phyloP scores from a whole-genome alignment of 331 rosid species.

The Malus hybrid region DNA sequence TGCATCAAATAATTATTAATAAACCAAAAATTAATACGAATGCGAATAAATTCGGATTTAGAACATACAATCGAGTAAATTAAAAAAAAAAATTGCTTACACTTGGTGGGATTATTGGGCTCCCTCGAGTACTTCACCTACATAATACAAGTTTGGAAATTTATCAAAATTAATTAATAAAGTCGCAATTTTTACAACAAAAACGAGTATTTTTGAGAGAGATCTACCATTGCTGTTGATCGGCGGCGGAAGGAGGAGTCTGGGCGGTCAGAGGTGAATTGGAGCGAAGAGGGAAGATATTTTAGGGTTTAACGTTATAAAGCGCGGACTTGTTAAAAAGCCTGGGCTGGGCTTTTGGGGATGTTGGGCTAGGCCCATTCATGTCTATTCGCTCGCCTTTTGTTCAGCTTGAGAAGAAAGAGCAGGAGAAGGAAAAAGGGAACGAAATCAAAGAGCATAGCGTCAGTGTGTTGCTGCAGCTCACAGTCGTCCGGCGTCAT shows the following conservation, averaged over 20 bases:
- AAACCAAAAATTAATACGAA: neutral
- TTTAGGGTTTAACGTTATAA: neutral
- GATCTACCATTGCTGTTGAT: neutral
- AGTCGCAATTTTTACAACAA: neutral
- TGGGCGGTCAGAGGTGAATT: neutral
- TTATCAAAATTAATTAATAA: neutral
- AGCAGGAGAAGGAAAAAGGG: neutral
- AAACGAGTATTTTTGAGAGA: neutral
- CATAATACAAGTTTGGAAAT: neutral
- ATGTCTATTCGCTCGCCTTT: neutral
- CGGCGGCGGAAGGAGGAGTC: neutral
- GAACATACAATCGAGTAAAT: neutral
- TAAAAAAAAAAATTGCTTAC: neutral
- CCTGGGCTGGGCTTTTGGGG: neutral
- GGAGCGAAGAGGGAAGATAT: neutral
- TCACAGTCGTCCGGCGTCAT: neutral
- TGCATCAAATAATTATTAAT: neutral
- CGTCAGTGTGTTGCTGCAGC: neutral
- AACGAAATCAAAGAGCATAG: neutral
- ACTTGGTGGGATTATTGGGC: conserved; percentile 11
- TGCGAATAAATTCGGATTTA: neutral
- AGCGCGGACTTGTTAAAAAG: neutral
- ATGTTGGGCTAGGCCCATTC: neutral
- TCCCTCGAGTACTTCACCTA: conserved; percentile 8
- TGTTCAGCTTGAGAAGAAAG: neutral